phyloP scores from a whole-genome alignment of 345 rosid species.

The Salix exigua region DNA sequence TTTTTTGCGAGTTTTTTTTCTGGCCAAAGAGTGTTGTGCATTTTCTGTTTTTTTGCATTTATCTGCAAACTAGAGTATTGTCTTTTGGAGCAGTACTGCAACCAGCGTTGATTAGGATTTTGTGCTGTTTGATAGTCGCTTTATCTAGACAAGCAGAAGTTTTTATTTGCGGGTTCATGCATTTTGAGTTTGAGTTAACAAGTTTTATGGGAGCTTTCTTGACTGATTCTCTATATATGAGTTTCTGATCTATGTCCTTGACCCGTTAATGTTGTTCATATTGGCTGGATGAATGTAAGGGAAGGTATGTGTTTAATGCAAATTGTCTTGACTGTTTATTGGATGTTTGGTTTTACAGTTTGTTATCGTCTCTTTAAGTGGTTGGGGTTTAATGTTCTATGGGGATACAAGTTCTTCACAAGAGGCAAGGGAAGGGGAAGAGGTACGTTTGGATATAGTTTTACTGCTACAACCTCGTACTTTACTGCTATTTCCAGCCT shows the following conservation, averaged over 20 bases:
- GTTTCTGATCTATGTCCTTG: neutral
- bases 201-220: neutral
- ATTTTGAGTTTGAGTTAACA: no score
- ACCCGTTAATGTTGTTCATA: neutral
- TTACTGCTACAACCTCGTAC: neutral
- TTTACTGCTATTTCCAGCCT: neutral
- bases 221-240: neutral
- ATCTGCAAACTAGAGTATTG: neutral
- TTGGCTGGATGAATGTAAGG: neutral
- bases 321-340: slow-evolving; percentile 3
- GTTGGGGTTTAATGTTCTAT: slow-evolving; percentile 31
- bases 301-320: neutral
- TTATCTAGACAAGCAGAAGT: no score
- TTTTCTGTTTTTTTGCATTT: neutral
- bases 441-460: slow-evolving; percentile 14
- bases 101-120: neutral
- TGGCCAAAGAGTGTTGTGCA: no score
- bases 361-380: slow-evolving; percentile 37
- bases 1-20: neutral
- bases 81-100: neutral
- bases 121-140: no score
- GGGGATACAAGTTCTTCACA: slow-evolving; percentile 35
- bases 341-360: slow-evolving; percentile 20
- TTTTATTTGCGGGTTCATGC: no score
- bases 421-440: slow-evolving; percentile 32